Evolutionary conservation across 1,284 basidiomycete genomes (phyloP), one percentile per base, ranked within the genome.

Genomic region (Puccinia triticina): DNA sequence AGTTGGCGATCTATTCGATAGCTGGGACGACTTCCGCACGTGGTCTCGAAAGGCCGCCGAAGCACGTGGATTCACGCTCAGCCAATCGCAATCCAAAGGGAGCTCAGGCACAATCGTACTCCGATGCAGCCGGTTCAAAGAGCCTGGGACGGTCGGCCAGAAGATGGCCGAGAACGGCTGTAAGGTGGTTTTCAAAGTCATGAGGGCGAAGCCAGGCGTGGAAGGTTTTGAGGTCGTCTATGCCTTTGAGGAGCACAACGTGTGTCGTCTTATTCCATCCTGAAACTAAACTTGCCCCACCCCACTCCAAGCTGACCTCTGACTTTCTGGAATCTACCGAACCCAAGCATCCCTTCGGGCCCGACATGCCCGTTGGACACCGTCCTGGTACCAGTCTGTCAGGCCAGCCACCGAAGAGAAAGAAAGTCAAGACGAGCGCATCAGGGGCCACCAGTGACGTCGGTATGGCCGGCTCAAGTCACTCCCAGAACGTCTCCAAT

Each of bases 81-180:
- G 37, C 14, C 75, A 77, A 29, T 59, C 75, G 4, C 75, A 77
- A 66, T 77, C 75, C 18, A 77, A 77, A 43, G 75, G 75, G 10
- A 66, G 59, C 57, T 77, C 75, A 40, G 75, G 75, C 12, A 77
- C 75, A 10, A 77, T 77, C 37, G 75, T 77, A 1, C 57, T 77
- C 50, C 75, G 75, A 16, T 77, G 75, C n/a, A 77, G 75, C 48
- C 55, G 75, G 5, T 77, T 77, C 75, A 77, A 77, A 64, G 75
- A 77, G n/a, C 75, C 75, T 16, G 75, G 75, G 7, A 66, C 75
- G 29, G 55, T 59, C 43, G 75, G 75, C n/a, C 75, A 77, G 26
- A 77, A 77, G 40, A 77, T 61, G 75, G 53, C 75, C 75, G 75
- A 77, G 26, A 77, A 77, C 75, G 75, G 75, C 8, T 77, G 75